Percentiles rank a stretch among this genome's conserved stretches.
Evolutionary conservation across 139 green algal genomes (phyloP).

Genomic region (Tetratostichococcus sp.): DNA sequence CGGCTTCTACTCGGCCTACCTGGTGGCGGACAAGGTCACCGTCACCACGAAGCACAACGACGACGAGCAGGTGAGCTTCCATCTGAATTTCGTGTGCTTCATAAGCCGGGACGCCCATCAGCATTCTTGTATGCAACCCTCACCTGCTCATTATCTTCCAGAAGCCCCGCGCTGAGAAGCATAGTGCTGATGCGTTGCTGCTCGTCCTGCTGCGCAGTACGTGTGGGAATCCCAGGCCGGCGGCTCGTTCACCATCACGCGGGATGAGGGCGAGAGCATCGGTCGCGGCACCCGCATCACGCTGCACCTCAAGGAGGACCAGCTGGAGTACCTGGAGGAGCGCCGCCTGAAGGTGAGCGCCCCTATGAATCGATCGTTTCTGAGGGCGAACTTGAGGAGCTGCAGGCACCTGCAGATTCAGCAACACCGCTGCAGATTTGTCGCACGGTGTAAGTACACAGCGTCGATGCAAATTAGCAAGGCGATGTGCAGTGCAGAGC

Average conservation of each 20-base stretch:
- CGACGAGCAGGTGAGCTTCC: constrained; percentile 80
- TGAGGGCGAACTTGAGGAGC: too few species aligned
- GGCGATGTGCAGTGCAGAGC: too few species aligned
- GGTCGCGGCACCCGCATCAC: constrained; percentile 54
- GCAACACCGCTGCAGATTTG: too few species aligned
- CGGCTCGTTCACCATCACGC: constrained; percentile 97
- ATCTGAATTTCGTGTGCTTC: too few species aligned
- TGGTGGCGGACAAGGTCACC: constrained; percentile 89
- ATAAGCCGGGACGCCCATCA: too few species aligned
- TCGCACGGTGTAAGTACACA: too few species aligned
- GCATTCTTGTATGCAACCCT: too few species aligned
- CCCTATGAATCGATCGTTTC: background rate
- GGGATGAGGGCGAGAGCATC: constrained; percentile 45
- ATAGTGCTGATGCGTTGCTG: too few species aligned
- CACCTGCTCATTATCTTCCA: too few species aligned
- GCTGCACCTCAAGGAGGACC: constrained; percentile 49
- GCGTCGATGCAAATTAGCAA: too few species aligned
- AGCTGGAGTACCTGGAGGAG: constrained; percentile 64
- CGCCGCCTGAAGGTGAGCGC: constrained; percentile 74
- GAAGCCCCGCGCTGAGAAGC: too few species aligned
- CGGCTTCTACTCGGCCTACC: constrained; percentile 99
- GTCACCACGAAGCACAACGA: constrained; percentile 90
- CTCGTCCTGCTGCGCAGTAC: background rate
- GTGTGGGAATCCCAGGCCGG: constrained; percentile 86
- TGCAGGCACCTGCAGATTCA: background rate